These are phyloP conservation scores for Salix viminalis DNA, from an alignment of 345 rosid genomes.

Conservation along the genomic window DNA sequence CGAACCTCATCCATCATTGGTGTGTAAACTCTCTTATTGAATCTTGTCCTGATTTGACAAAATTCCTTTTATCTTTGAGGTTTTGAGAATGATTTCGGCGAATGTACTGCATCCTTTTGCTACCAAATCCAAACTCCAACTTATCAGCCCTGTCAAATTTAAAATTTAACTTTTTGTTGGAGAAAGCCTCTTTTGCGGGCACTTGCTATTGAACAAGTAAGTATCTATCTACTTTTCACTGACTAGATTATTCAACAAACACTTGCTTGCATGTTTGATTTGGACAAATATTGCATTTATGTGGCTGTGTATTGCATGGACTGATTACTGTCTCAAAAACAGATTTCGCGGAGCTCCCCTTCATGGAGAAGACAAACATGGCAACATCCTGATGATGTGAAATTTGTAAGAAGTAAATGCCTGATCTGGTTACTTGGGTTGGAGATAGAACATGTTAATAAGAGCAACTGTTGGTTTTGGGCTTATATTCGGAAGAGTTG, in stretches of 20 bases:
- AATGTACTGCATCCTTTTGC: slow-evolving; percentile 57
- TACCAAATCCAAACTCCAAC: slow-evolving; percentile 56
- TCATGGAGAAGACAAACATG: slow-evolving; percentile 19
- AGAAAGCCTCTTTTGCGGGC: slow-evolving; percentile 56
- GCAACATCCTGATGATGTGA: slow-evolving; percentile 30
- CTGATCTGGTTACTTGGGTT: slow-evolving; percentile 38
- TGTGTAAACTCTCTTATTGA: background rate
- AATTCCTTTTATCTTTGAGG: slow-evolving; percentile 27
- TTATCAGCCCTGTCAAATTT: slow-evolving; percentile 43
- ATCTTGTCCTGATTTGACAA: slow-evolving; percentile 1
- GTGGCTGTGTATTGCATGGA: background rate
- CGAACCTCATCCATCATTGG: no score
- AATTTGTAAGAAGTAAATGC: slow-evolving; percentile 37
- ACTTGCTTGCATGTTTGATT: background rate
- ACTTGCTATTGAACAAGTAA: slow-evolving; percentile 61
- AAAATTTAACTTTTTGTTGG: slow-evolving; percentile 66
- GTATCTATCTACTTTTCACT: slow-evolving; percentile 16
- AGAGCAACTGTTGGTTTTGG: slow-evolving; percentile 32
- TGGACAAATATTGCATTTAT: background rate
- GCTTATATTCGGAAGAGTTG: slow-evolving; percentile 23
- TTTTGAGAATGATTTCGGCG: slow-evolving; percentile 51
- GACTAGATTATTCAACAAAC: background rate
- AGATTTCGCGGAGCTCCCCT: slow-evolving; percentile 37
- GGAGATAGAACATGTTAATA: slow-evolving; percentile 38
- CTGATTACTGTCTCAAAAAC: background rate